These are phyloP conservation scores for Yarrowia alimentaria DNA, from an alignment of 805 yeast genomes.

Conservation along the genomic window DNA sequence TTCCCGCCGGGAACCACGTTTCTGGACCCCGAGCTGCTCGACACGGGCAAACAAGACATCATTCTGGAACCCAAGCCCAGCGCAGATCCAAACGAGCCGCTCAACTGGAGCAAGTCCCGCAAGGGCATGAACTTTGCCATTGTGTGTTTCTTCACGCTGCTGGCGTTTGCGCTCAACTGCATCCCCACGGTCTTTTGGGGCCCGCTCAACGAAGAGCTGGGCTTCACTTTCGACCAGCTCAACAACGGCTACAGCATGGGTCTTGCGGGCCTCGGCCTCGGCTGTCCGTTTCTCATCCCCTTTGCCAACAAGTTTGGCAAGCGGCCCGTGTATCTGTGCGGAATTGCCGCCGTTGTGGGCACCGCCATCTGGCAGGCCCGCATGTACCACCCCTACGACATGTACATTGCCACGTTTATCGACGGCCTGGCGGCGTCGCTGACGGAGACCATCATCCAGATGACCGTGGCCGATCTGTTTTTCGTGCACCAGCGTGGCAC, in stretches of 20 bases:
- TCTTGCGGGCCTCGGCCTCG: conserved; percentile 29
- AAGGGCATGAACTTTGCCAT: conserved; percentile 25
- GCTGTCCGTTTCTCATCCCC: conserved; percentile 31
- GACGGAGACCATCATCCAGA: conserved; percentile 32
- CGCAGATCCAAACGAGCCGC: conserved; percentile 30
- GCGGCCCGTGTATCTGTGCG: conserved; percentile 29
- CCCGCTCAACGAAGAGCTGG: conserved; percentile 27
- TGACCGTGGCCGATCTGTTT: conserved; percentile 34
- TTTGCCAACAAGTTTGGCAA: conserved; percentile 30
- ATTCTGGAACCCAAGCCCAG: conserved; percentile 21
- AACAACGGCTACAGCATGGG: conserved; percentile 29
- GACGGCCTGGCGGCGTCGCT: conserved; percentile 28
- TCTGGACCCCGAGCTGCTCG: conserved; percentile 23
- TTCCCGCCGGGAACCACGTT: conserved; percentile 24
- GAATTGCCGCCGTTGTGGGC: conserved; percentile 26
- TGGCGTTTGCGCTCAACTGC: conserved; percentile 26
- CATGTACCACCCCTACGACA: conserved; percentile 29
- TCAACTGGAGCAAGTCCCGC: conserved; percentile 29
- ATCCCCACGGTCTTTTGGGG: conserved; percentile 30
- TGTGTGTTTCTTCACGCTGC: conserved; percentile 28
- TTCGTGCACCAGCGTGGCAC: conserved; percentile 35
- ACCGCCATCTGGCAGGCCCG: conserved; percentile 29
- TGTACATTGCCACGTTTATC: conserved; percentile 29
- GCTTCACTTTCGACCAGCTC: conserved; percentile 28
- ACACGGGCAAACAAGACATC: conserved; percentile 14